Conservation (phyloP, 495 filamentous ascomycete species). For the Penicillium salamii region DNA sequence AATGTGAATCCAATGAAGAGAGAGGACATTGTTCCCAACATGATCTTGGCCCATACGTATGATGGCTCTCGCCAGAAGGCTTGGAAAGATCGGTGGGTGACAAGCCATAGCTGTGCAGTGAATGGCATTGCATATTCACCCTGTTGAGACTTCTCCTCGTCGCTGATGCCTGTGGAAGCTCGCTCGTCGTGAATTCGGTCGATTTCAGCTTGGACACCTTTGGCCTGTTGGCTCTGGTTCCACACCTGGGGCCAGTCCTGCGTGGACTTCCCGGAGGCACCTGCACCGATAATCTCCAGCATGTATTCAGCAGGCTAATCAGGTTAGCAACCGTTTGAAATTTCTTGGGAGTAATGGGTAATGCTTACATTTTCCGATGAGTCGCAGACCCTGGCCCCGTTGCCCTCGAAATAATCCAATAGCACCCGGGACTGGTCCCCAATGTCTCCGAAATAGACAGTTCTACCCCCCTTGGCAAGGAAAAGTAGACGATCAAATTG, state of each 20-base stretch:
- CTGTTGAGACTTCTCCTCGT: slow-evolving; percentile 15
- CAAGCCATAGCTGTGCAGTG: slow-evolving; percentile 44
- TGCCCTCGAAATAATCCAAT: slow-evolving; percentile 72
- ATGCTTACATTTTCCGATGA: slow-evolving; percentile 75
- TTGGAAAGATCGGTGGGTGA: slow-evolving; percentile 48
- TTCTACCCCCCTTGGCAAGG: slow-evolving; percentile 73
- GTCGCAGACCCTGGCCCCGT: slow-evolving; percentile 69
- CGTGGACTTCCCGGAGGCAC: slow-evolving; percentile 62
- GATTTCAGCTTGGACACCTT: slow-evolving; percentile 62
- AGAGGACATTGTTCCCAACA: slow-evolving; percentile 48
- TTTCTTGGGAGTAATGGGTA: no score
- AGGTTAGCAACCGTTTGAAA: slow-evolving; percentile 11
- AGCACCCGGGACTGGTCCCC: slow-evolving; percentile 70
- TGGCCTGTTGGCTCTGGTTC: slow-evolving; percentile 68
- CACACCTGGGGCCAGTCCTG: slow-evolving; percentile 77
- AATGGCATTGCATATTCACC: slow-evolving; percentile 53
- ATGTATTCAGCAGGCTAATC: slow-evolving; percentile 81
- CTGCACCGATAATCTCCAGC: slow-evolving; percentile 71
- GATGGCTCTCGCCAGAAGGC: slow-evolving; percentile 58
- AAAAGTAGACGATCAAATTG: slow-evolving; percentile 89
- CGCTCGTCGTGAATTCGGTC: slow-evolving; percentile 56
- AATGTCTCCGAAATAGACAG: slow-evolving; percentile 90
- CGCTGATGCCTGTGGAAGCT: slow-evolving; percentile 16
- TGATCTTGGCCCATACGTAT: slow-evolving; percentile 52
- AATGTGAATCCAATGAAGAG: slow-evolving; percentile 91